A percentile compares a stretch with the other conserved stretches of the same genome.
Evolutionary conservation across 495 filamentous ascomycete species (phyloP).

Genomic region (Podospora appendiculata): DNA sequence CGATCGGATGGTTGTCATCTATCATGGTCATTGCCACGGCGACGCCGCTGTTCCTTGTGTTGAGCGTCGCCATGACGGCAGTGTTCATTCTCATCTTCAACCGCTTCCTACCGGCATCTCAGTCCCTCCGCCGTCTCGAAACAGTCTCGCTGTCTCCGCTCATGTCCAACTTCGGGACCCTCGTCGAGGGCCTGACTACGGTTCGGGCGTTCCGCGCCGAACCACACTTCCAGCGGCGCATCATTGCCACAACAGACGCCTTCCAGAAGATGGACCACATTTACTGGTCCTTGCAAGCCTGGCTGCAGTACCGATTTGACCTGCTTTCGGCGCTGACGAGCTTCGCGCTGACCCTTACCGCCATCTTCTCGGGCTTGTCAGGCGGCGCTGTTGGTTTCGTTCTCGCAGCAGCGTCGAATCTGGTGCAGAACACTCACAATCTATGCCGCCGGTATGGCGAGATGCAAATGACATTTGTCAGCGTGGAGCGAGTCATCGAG

Average conservation of each 20-base stretch:
- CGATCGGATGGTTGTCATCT: constrained; percentile 62
- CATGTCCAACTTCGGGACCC: constrained; percentile 77
- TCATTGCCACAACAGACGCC: constrained; percentile 67
- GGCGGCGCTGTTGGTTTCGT: constrained; percentile 74
- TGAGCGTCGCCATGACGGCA: constrained; percentile 54
- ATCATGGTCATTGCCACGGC: constrained; percentile 66
- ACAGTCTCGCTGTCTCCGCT: constrained; percentile 77
- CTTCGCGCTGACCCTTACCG: constrained; percentile 61
- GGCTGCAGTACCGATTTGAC: constrained; percentile 75
- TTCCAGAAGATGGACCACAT: constrained; percentile 93
- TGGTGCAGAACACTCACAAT: constrained; percentile 61
- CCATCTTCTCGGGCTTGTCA: constrained; percentile 59
- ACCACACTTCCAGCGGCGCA: constrained; percentile 62
- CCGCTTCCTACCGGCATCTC: constrained; percentile 71
- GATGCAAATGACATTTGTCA: constrained; percentile 85
- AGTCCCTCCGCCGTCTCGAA: constrained; percentile 71
- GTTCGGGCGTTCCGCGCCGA: constrained; percentile 71
- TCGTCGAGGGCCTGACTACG: constrained; percentile 71
- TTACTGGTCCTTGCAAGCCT: constrained; percentile 79
- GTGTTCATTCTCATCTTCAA: constrained; percentile 62
- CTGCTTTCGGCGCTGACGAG: constrained; percentile 60
- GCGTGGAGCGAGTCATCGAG: constrained; percentile 76
- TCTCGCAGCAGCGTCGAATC: constrained; percentile 50
- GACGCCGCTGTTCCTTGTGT: constrained; percentile 65
- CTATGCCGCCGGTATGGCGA: constrained; percentile 71